phyloP scores from a whole-genome alignment of 345 rosid species.

The Syzygium grande region DNA sequence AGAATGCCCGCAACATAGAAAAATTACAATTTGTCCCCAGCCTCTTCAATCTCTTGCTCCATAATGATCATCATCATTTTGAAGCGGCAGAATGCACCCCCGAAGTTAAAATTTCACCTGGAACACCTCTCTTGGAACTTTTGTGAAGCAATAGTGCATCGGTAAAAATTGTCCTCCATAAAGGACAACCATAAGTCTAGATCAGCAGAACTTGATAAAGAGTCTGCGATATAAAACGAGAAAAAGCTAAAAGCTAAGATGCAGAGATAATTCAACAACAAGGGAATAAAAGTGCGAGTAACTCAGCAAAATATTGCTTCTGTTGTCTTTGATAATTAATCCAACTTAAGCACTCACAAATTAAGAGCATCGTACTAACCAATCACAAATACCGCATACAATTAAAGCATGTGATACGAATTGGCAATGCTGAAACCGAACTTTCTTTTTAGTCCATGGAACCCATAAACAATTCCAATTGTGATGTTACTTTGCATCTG shows the following conservation, averaged over 20 bases:
- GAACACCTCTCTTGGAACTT: neutral
- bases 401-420: neutral
- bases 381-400: neutral
- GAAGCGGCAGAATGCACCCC: neutral
- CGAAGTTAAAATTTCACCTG: neutral
- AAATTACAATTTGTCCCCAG: neutral
- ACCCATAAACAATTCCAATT: neutral
- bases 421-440: neutral
- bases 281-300: neutral
- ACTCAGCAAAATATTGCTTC: neutral
- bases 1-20: constrained; percentile 16
- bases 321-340: neutral
- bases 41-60: neutral
- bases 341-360: neutral
- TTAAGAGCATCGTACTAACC: neutral
- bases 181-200: neutral
- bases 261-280: neutral
- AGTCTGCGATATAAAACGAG: neutral
- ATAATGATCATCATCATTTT: neutral
- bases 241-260: neutral
- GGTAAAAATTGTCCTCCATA: neutral
- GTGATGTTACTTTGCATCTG: neutral
- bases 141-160: neutral
- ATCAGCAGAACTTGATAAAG: neutral
- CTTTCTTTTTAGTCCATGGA: neutral